Evolutionary conservation across 139 green algal species (phyloP).

Genomic region (Ettlia oleoabundans): DNA sequence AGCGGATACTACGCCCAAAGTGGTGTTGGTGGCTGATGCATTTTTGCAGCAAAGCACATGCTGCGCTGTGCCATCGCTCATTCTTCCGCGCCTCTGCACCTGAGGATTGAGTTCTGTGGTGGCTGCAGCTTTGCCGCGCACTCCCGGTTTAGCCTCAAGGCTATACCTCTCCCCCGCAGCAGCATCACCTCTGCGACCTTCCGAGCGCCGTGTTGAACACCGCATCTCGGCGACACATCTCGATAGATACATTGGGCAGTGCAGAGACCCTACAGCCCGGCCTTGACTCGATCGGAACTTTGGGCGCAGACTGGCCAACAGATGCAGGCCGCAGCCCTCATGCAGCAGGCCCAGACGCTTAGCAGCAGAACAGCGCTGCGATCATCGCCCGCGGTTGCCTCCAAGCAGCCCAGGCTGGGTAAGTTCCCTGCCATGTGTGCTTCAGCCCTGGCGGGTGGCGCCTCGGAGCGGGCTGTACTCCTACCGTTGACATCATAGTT

Average conservation of each 20-base stretch:
- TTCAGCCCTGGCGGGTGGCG: neutral
- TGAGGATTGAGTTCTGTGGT: too few relatives aligned
- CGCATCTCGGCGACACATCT: too few relatives aligned
- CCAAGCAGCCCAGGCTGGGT: neutral
- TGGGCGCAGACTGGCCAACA: neutral
- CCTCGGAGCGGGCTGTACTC: too few relatives aligned
- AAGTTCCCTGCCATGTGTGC: neutral
- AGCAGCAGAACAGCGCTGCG: constrained; percentile 2
- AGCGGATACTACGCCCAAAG: too few relatives aligned
- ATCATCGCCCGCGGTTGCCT: neutral
- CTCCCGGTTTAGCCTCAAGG: too few relatives aligned
- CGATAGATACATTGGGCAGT: neutral
- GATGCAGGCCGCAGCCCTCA: neutral
- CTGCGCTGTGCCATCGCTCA: too few relatives aligned
- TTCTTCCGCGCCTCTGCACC: too few relatives aligned
- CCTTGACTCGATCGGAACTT: neutral
- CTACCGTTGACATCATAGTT: too few relatives aligned
- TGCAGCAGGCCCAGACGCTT: neutral
- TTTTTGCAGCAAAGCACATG: neutral
- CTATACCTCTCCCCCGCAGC: too few relatives aligned
- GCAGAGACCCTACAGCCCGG: neutral
- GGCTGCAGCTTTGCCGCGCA: too few relatives aligned
- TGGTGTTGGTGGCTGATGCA: neutral
- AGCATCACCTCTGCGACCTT: neutral
- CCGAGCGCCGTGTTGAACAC: neutral